Conservation (phyloP, 805 yeast species). For the Candida silvatica region DNA sequence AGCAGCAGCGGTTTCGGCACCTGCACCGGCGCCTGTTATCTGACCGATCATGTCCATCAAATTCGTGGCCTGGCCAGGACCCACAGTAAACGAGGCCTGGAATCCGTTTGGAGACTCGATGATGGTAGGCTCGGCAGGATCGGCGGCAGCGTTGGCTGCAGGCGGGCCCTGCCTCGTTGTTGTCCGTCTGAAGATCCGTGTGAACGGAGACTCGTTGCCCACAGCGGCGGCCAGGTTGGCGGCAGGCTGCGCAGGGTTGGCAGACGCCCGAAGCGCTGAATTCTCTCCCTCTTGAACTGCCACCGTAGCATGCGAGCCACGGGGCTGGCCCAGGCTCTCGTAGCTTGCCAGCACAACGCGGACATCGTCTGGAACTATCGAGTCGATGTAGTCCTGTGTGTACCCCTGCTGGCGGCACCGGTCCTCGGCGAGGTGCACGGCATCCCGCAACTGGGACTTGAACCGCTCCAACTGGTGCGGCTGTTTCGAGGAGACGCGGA, state of each 20-base stretch:
- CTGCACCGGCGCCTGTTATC: slow-evolving; percentile 4
- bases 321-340: slow-evolving; percentile 7
- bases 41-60: slow-evolving; percentile 4
- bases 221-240: slow-evolving; percentile 9
- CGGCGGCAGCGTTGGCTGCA: slow-evolving; percentile 1
- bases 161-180: too few relatives aligned
- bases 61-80: slow-evolving; percentile 6
- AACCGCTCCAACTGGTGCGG: slow-evolving; percentile 16
- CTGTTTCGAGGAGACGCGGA: slow-evolving; percentile 13
- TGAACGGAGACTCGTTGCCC: too few relatives aligned
- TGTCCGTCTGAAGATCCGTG: background rate
- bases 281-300: too few relatives aligned
- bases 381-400: slow-evolving; percentile 19
- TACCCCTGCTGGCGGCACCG: slow-evolving; percentile 27
- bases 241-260: slow-evolving; percentile 8
- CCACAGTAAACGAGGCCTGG: slow-evolving; percentile 7
- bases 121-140: background rate
- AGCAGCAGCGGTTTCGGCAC: background rate
- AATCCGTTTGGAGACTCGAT: slow-evolving; percentile 6
- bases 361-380: slow-evolving; percentile 16
- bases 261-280: too few relatives aligned
- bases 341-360: slow-evolving; percentile 16
- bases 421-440: slow-evolving; percentile 19
- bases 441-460: slow-evolving; percentile 19
- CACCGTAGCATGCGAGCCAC: too few relatives aligned